Evolutionary conservation across 2,329 filamentous ascomycete species (phyloP).

Genomic region (Colletotrichum sp.): DNA sequence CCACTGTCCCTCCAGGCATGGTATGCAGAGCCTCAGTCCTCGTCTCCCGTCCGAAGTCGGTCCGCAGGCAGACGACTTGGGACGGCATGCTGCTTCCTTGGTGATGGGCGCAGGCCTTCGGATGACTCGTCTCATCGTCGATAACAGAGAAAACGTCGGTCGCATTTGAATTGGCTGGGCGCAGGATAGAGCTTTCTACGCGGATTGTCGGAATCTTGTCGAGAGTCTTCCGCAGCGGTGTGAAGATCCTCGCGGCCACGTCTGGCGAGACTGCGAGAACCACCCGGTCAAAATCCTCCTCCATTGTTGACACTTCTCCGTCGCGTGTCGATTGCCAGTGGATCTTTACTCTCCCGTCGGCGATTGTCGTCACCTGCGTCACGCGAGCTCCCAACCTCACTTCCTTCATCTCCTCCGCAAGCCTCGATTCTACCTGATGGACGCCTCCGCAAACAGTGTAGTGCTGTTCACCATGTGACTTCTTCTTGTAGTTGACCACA

Average conservation of each 20-base stretch:
- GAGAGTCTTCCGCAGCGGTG: constrained; percentile 26
- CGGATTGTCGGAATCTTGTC: constrained; percentile 49
- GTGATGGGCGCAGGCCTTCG: constrained; percentile 31
- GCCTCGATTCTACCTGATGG: constrained; percentile 49
- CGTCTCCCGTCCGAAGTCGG: constrained; percentile 30
- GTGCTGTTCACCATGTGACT: constrained; percentile 46
- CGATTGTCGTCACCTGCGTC: no score
- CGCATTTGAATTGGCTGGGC: no score
- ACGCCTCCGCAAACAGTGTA: constrained; percentile 57
- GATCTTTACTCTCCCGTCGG: no score
- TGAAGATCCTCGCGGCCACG: no score
- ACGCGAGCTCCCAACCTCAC: no score
- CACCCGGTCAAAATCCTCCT: no score
- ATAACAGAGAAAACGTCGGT: no score
- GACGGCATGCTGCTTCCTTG: constrained; percentile 26
- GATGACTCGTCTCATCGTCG: no score
- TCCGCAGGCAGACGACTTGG: constrained; percentile 41
- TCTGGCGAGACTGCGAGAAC: constrained; percentile 52
- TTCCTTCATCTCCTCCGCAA: constrained; percentile 26
- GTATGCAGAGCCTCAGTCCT: constrained; percentile 59
- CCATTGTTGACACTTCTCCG: no score
- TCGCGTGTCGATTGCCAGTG: no score
- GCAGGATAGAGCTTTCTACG: constrained; percentile 40
- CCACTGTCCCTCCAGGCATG: constrained; percentile 53
- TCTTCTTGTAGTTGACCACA: constrained; percentile 51